Percentiles rank a stretch among this genome's conserved stretches.
Evolutionary conservation across 75 land plant genomes (phyloP).

Genomic region (Pinus tabuliformis): DNA sequence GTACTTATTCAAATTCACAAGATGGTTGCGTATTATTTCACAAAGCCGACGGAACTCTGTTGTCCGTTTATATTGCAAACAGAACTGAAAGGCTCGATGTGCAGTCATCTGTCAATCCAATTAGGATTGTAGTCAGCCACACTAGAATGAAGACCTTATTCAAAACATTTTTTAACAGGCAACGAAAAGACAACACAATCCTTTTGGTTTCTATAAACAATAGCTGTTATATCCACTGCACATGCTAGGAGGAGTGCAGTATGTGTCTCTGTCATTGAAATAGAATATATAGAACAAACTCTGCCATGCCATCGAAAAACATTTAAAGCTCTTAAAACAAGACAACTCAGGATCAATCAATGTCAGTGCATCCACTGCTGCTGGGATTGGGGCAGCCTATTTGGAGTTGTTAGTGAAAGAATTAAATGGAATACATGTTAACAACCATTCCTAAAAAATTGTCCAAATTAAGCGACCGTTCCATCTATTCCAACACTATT

Average conservation of each 20-base stretch:
- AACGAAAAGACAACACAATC: too few relatives aligned
- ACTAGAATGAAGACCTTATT: background rate
- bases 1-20: slow-evolving; percentile 84
- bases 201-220: too few relatives aligned
- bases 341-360: background rate
- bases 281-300: background rate
- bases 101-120: slow-evolving; percentile 80
- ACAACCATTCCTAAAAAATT: too few relatives aligned
- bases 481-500: too few relatives aligned
- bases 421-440: background rate
- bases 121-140: background rate
- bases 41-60: slow-evolving; percentile 93
- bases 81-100: slow-evolving; percentile 92
- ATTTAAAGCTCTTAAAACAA: background rate
- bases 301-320: background rate
- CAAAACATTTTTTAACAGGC: background rate
- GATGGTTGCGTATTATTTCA: slow-evolving; percentile 90
- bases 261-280: background rate
- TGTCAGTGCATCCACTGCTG: background rate
- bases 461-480: too few relatives aligned
- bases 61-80: slow-evolving; percentile 92
- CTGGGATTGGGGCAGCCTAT: background rate
- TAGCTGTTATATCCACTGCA: too few relatives aligned
- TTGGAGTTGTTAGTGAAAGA: background rate
- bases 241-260: background rate